Conservation (phyloP, 768 basidiomycete species). For the Coprinellus aureogranulatus region DNA sequence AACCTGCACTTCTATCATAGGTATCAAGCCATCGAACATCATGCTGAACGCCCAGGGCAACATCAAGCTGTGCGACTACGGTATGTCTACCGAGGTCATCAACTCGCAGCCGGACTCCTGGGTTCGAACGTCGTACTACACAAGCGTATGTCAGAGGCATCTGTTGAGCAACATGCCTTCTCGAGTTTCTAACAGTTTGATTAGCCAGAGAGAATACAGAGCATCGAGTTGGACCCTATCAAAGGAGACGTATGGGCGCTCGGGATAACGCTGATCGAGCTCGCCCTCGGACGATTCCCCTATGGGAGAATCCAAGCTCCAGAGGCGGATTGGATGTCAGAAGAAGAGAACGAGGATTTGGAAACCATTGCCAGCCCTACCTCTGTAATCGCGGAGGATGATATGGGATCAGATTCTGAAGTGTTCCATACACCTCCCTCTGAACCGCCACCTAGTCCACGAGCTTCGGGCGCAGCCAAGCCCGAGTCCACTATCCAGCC, state of each 20-base stretch:
- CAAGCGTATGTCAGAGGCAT: slow-evolving; percentile 73
- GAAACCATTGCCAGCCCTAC: slow-evolving; percentile 44
- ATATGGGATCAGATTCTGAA: no score
- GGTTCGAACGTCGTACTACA: slow-evolving; percentile 97
- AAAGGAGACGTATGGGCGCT: slow-evolving; percentile 99
- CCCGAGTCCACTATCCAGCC: no score
- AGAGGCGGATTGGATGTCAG: slow-evolving; percentile 51
- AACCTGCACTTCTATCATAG: slow-evolving; percentile 51
- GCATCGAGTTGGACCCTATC: slow-evolving; percentile 89
- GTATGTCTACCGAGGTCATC: slow-evolving; percentile 97
- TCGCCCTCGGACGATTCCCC: slow-evolving; percentile 95
- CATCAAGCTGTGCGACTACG: slow-evolving; percentile 99
- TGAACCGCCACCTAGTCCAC: no score
- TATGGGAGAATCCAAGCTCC: slow-evolving; percentile 39
- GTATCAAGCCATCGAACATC: slow-evolving; percentile 99
- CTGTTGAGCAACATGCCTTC: no score
- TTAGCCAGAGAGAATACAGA: slow-evolving; percentile 99
- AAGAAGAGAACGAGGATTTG: slow-evolving; percentile 35
- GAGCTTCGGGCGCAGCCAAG: no score
- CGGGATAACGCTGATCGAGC: slow-evolving; percentile 94
- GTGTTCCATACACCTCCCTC: no score
- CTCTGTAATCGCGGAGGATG: no score
- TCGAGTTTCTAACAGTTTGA: no score
- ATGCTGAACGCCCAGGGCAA: slow-evolving; percentile 90
- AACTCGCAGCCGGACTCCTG: slow-evolving; percentile 99